Base-by-base conservation (phyloP, 257 asterid genomes). In the Ilex aquifolium region DNA sequence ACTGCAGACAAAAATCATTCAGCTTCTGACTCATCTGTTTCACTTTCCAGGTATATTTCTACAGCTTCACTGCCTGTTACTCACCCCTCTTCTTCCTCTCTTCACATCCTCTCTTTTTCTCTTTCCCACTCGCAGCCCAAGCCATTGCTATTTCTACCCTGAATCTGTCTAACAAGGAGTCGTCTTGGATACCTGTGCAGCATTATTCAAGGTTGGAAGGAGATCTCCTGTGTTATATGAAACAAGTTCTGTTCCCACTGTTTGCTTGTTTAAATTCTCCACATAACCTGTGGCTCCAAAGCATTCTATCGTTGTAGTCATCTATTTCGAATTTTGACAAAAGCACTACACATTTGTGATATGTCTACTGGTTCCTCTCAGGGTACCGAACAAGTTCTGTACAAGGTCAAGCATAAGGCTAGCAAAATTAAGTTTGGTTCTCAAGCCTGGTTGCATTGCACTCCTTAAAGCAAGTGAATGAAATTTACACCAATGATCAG, bases 161-260 rank as follows among this genome's bases (percentile, higher is more conserved):
- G 58, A 78, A 70, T 76, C 89, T 76, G 32, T 87, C 97, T 0
- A 21, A 21, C 1, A 21, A 21, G 27, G 27, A 21, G 27, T 21
- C 27, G 27, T 2, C 30, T 30, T 58, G 44, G 64, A 65, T 65
- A 91, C 99, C 97, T 92, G 99, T 29, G 97, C 99, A 53, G 99
- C 97, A 74, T 89, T 89, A 80, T 89, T 92, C 83, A 92, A 92
- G 59, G 95, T 83, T 27, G 99, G 95, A 68, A 80, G 96, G 77
- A 82, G 70, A 75, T 87, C 83, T 32, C 97, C 97, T 61, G 82
- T 87, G 83, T 89, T 92, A 68, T 89, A 85, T 3, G 97, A 79
- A 58, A 59, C 62, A 39, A 83, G 75, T 50, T 87, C 90, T 13
- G 97, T 85, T 31, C 94, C 96, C 15, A 70, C 87, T 57, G 89